phyloP scores from a whole-genome alignment of 2,329 filamentous ascomycete species.

The Pseudocercospora fijiensis region DNA sequence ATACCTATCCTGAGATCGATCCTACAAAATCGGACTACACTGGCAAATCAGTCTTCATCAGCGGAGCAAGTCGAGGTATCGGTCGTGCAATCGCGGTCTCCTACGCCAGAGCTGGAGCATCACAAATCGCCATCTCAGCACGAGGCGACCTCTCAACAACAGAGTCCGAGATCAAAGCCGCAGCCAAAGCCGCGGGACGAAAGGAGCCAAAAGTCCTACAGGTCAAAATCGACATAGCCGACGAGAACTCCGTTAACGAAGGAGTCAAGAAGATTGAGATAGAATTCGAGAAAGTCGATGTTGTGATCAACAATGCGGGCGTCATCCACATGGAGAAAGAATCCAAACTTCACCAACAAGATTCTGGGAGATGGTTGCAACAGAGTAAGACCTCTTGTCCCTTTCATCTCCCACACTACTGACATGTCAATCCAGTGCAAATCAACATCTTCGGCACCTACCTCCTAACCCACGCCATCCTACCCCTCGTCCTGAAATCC shows the following conservation, averaged over 20 bases:
- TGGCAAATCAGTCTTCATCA: conserved; percentile 53
- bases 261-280: conserved; percentile 39
- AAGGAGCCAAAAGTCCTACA: conserved; percentile 44
- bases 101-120: conserved; percentile 56
- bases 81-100: conserved; percentile 55
- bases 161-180: conserved; percentile 38
- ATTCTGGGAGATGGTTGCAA: conserved; percentile 48
- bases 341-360: conserved; percentile 22
- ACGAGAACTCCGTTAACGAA: conserved; percentile 39
- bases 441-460: conserved; percentile 53
- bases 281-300: conserved; percentile 38
- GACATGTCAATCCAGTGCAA: not conserved
- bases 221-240: conserved; percentile 48
- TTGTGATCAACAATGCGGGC: conserved; percentile 44
- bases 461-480: conserved; percentile 42
- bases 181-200: conserved; percentile 40
- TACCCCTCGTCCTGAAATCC: conserved; percentile 45
- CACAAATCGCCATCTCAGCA: conserved; percentile 55
- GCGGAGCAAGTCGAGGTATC: conserved; percentile 43
- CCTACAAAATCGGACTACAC: conserved; percentile 34
- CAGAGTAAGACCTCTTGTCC: conserved; percentile 39
- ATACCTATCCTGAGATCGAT: conserved; percentile 55
- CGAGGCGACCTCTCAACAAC: conserved; percentile 50
- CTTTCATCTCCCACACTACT: not conserved
- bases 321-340: conserved; percentile 14